Evolutionary conservation across 495 filamentous ascomycete genomes (phyloP), one percentile per base, ranked within the genome.

Genomic region (Bathelium albidoporum): DNA sequence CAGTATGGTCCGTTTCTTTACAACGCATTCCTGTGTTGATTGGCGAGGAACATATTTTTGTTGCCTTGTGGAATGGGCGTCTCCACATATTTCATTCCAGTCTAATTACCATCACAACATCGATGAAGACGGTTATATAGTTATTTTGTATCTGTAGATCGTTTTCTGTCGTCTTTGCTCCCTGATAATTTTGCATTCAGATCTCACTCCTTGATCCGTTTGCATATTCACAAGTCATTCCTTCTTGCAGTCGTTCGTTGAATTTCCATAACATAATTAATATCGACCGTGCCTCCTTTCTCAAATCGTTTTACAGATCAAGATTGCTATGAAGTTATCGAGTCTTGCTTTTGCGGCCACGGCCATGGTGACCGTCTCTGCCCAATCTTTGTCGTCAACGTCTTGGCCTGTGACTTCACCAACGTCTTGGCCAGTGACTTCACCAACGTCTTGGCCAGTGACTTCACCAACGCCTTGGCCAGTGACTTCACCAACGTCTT

Each of bases 161-260:
- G 24, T 28, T 55, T 28, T 29, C 49, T 55, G 22, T 9, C 49
- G 10, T n/a, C 5, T 55, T 55, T 29, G 49, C 49, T 55, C 16
- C 24, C 32, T 32, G 22, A 44, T 49, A 59, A 18, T 11, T 58
- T 59, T 44, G 45, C n/a, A 59, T 59, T 24, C 34, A 28, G 34
- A 45, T 29, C 61, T 64, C 36, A 52, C 32, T 32, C 65, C 58
- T 64, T 58, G 32, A 28, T 60, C 39, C 39, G 31, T 62, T 43
- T 60, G 12, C 31, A 34, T 36, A 28, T 22, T 43, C 62, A 59
- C 61, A 22, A 14, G 34, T 62, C 61, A 59, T 66, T 44, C 34
- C 49, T 61, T 41, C 32, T 43, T 62, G 59, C 45, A 39, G 65
- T 58, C 67, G 66, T 63, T 69, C 67, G 64, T 66, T 69, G 36